Base-by-base conservation (phyloP, 106 monocot genomes). In the Xerophyta viscosa region DNA sequence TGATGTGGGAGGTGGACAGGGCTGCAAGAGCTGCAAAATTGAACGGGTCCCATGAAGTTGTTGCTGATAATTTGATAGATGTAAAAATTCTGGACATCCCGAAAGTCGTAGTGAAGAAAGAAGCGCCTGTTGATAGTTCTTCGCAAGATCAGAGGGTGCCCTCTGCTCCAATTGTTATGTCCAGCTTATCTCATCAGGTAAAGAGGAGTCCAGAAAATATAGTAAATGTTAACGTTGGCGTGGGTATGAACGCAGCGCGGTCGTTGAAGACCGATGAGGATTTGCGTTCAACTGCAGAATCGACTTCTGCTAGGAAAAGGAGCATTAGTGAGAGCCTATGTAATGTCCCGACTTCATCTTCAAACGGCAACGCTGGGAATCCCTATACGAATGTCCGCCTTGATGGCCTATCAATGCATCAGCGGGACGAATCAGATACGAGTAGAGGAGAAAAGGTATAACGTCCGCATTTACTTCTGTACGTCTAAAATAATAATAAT, bases 1-100 rank as follows among this genome's bases (percentile, higher is more conserved):
- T 61, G 43, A 92, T 92, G 92, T 86, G 86, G 86, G 54, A 87
- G 57, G 21, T 92, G 21, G 82, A 81, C 43, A 62, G 67, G 29
- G 71, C 79, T 19, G 53, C 29, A 56, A 67, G 58, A 61, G 31
- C 48, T 31, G 61, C 66, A 37, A 66, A 43, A 20, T 27, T 61
- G 27, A 24, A 54, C 12, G 70, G 62, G 1, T 26, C 58, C 5
- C 17, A 24, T 17, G 92, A 87, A 62, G 77, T 62, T 33, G 79
- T 87, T 1, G 84, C 31, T 10, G 86, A 87, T 37, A 92, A 92
- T 68, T 24, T 79, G 51, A 57, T 61, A 17, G 48, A 33, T 43
- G 48, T 72, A 12, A 71, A 71, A 20, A 44, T 5, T 18, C 63
- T 73, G 10, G 87, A 92, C 50, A 71, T 92, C 36, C 92, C 92